Percentiles rank a stretch among this genome's conserved stretches.
Conservation (phyloP, 2,329 filamentous ascomycete species). For the Aplosporella prunicola region DNA sequence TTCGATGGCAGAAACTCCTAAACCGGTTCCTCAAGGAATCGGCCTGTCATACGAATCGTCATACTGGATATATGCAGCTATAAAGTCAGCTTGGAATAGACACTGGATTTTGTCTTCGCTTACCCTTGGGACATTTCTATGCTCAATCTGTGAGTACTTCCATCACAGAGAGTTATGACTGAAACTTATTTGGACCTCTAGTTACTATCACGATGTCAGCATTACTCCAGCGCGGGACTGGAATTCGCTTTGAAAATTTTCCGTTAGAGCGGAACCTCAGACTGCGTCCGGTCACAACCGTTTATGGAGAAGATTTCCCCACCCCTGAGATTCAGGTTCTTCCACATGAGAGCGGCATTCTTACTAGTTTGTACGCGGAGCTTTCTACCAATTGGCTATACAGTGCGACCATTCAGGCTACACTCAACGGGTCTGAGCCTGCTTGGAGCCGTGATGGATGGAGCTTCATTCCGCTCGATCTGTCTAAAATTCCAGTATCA, state of each 20-base stretch:
- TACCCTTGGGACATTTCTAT: conserved; percentile 12
- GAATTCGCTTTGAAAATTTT: background rate
- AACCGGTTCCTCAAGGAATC: background rate
- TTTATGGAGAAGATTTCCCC: background rate
- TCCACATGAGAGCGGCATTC: too few relatives aligned
- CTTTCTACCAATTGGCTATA: conserved; percentile 18
- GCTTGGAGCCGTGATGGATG: background rate
- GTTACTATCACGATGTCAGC: conserved; percentile 4
- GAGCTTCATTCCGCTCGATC: conserved; percentile 8
- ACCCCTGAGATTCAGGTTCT: too few relatives aligned
- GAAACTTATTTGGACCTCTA: too few relatives aligned
- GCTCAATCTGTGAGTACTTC: too few relatives aligned
- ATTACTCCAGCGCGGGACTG: background rate
- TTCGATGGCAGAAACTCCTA: conserved; percentile 11
- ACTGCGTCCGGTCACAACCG: background rate
- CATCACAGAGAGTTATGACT: too few relatives aligned
- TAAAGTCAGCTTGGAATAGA: conserved; percentile 7
- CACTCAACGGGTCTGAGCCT: too few relatives aligned
- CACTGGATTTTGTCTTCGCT: conserved; percentile 15
- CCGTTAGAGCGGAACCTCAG: background rate
- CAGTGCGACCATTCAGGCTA: too few relatives aligned
- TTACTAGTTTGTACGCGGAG: conserved; percentile 12
- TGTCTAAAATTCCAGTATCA: conserved; percentile 12
- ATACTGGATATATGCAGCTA: conserved; percentile 5
- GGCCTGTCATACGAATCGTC: conserved; percentile 3